A percentile compares a stretch with the other conserved stretches of the same genome.
Conservation (phyloP, 495 filamentous ascomycete genomes). For the Aspergillus egyptiacus region DNA sequence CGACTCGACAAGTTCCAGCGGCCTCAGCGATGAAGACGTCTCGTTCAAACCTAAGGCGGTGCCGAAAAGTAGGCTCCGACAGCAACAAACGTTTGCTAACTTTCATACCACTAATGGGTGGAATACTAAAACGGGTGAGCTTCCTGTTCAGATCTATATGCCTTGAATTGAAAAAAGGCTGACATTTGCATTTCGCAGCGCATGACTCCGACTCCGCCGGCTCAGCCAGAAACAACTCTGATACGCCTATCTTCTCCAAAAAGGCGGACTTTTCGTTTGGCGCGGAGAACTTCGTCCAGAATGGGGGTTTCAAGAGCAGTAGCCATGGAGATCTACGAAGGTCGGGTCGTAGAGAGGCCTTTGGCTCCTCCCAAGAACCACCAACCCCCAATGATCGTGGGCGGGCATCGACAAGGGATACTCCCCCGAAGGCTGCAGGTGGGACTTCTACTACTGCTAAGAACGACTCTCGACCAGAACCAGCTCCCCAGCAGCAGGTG, state of each 20-base stretch:
- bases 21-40: slow-evolving; percentile 24
- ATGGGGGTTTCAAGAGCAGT: slow-evolving; percentile 36
- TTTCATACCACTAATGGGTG: slow-evolving; percentile 22
- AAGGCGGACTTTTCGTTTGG: slow-evolving; percentile 9
- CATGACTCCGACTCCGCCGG: slow-evolving; percentile 37
- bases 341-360: slow-evolving; percentile 46
- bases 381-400: slow-evolving; percentile 31
- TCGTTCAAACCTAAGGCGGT: slow-evolving; percentile 37
- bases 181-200: slow-evolving; percentile 21
- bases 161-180: slow-evolving; percentile 3
- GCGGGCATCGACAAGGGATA: slow-evolving; percentile 20
- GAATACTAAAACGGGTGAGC: slow-evolving; percentile 31
- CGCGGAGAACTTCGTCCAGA: slow-evolving; percentile 13
- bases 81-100: slow-evolving; percentile 31
- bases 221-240: slow-evolving; percentile 20
- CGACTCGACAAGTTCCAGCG: slow-evolving; percentile 38
- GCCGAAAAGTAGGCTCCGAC: slow-evolving; percentile 38
- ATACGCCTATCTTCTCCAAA: slow-evolving; percentile 15
- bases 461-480: slow-evolving; percentile 15
- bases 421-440: slow-evolving; percentile 13
- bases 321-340: slow-evolving; percentile 76
- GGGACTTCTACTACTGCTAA: slow-evolving; percentile 14
- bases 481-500: slow-evolving; percentile 22
- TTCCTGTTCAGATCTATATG: slow-evolving; percentile 5
- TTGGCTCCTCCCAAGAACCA: slow-evolving; percentile 46